Evolutionary conservation across 1,284 basidiomycete species (phyloP).

Genomic region (Cystobasidium slooffiae): DNA sequence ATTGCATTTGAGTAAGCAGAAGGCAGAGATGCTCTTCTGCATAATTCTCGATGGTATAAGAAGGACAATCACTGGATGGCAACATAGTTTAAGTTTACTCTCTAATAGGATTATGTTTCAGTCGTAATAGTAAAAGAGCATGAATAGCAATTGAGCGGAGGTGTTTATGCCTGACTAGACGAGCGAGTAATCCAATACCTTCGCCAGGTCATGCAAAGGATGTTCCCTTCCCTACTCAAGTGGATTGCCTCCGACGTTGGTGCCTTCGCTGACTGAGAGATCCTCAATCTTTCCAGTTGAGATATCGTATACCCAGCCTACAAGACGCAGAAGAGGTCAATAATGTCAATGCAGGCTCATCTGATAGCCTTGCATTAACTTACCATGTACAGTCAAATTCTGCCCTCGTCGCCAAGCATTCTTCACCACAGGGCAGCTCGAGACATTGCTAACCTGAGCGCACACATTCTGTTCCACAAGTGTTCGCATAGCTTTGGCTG

Average conservation of each 20-base stretch:
- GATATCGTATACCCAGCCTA: constrained; percentile 48
- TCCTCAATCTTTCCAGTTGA: constrained; percentile 46
- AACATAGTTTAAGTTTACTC: too few relatives aligned
- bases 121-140: too few relatives aligned
- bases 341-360: not conserved
- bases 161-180: too few relatives aligned
- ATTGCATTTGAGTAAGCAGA: too few relatives aligned
- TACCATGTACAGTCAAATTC: constrained; percentile 45
- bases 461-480: constrained; percentile 45
- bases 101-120: too few relatives aligned
- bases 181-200: too few relatives aligned
- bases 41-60: too few relatives aligned
- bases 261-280: constrained; percentile 42
- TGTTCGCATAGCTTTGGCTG: constrained; percentile 10
- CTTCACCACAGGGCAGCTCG: constrained; percentile 44
- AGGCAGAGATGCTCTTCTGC: too few relatives aligned
- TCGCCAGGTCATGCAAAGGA: too few relatives aligned
- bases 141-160: too few relatives aligned
- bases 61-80: too few relatives aligned
- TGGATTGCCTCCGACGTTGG: not conserved
- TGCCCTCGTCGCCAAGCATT: constrained; percentile 47
- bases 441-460: constrained; percentile 48
- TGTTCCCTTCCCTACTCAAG: not conserved
- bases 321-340: not conserved
- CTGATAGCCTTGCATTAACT: constrained; percentile 2